Evolutionary conservation across 78 protist species (phyloP).

Genomic region (Polysphondylium violaceum): DNA sequence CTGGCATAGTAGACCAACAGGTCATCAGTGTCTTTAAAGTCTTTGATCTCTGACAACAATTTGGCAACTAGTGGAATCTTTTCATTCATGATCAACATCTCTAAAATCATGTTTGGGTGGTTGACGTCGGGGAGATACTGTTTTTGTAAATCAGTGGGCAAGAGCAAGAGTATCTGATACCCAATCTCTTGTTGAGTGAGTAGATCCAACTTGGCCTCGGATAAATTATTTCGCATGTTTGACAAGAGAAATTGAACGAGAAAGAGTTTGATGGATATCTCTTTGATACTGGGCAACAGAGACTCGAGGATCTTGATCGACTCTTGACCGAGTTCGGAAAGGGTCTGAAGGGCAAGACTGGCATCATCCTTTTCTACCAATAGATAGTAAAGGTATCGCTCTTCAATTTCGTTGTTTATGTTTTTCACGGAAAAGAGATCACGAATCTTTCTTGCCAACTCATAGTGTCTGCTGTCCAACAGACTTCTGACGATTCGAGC

Average conservation of each 20-base stretch:
- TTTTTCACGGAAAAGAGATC: conserved; percentile 37
- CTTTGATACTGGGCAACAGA: conserved; percentile 21
- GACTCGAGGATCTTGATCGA: conserved; percentile 11
- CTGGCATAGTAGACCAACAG: conserved; percentile 35
- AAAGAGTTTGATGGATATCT: conserved; percentile 53
- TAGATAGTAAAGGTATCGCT: conserved; percentile 50
- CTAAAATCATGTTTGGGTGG: conserved; percentile 53
- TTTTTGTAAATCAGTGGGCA: conserved; percentile 42
- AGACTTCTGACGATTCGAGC: conserved; percentile 32
- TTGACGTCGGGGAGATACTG: conserved; percentile 19
- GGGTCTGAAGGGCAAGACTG: conserved; percentile 45
- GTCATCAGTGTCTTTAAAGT: conserved; percentile 47
- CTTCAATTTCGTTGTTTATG: conserved; percentile 67
- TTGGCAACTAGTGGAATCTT: conserved; percentile 72
- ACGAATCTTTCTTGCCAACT: conserved; percentile 47
- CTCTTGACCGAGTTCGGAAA: conserved; percentile 49
- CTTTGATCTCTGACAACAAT: conserved; percentile 43
- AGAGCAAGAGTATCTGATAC: conserved; percentile 26
- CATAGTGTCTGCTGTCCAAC: conserved; percentile 52
- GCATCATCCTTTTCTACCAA: conserved; percentile 78
- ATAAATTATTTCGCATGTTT: conserved; percentile 19
- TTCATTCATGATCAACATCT: conserved; percentile 77
- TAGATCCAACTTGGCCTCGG: conserved; percentile 2
- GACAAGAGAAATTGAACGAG: conserved; percentile 73
- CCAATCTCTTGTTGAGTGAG: conserved; percentile 43